Evolutionary conservation across 345 rosid species (phyloP), one percentile per base, ranked within the genome.

Genomic region (Eucalyptus dawsonii): DNA sequence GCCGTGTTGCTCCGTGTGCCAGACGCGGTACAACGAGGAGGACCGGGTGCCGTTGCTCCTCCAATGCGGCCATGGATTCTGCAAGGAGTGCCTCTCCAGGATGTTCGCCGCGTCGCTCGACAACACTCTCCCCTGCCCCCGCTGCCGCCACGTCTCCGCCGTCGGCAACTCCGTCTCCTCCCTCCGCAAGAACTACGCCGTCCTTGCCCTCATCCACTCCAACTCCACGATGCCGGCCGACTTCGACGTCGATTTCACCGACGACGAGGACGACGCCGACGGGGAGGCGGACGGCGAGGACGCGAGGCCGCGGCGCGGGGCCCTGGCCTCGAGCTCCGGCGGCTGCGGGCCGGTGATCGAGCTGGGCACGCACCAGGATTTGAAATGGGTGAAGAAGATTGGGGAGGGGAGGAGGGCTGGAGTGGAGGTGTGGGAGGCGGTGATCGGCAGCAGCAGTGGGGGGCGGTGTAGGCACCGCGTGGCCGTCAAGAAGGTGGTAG

Each of bases 51-150:
- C 99, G 29, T 90, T 98, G 9, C 91, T 98, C 87, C 99, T 97
- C 86, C 96, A 97, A 93, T 98, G 99, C 90, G 99, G 99, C 13
- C 99, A 97, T 40, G 98, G 99, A 42, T 98, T 97, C 92, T 98
- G 99, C 92, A 97, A 92, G 69, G 99, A 97, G 86, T 98, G 99
- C 86, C 91, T 97, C 25, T 97, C 99, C 2, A 91, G 92, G 86
- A 95, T 98, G 98, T 98, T 98, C 95, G 92, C 99, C 15, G 92
- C 98, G 16, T 98, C 99, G 37, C 87, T 93, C 62, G 99, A 98
- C 91, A 93, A 95, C 29, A 91, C 97, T 24, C 95, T 97, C 62
- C 88, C 95, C 47, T 97, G 99, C 87, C 99, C 99, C 53, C 94
- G 99, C 5, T 97, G 99, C 90, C 97, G 99, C 87, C 98, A 97